phyloP scores from a whole-genome alignment of 768 basidiomycete species.

The Lactarius trivialis region DNA sequence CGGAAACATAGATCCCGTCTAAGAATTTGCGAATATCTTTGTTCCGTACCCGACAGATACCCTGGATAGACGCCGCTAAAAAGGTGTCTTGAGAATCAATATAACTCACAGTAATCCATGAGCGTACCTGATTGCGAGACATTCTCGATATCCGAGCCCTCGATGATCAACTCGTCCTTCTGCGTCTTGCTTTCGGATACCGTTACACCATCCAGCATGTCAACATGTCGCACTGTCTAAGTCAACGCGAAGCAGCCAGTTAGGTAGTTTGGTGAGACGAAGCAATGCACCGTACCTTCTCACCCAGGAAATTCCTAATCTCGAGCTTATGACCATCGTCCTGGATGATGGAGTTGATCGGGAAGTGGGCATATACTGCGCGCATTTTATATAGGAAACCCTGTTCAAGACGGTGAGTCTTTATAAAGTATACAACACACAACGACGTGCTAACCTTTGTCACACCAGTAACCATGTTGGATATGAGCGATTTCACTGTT shows the following conservation, averaged over 20 bases:
- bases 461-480: constrained; percentile 97
- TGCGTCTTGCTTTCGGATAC: constrained; percentile 82
- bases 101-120: not conserved
- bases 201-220: constrained; percentile 85
- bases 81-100: constrained; percentile 12
- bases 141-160: constrained; percentile 94
- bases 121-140: constrained; percentile 89
- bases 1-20: constrained; percentile 89
- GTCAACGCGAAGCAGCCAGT: not conserved
- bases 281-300: constrained; percentile 55
- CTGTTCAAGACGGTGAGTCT: constrained; percentile 34
- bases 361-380: constrained; percentile 99
- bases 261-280: not conserved
- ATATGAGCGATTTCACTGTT: constrained; percentile 90
- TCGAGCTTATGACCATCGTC: constrained; percentile 65
- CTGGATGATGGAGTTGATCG: constrained; percentile 96
- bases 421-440: not conserved
- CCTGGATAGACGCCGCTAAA: constrained; percentile 91
- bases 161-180: constrained; percentile 91
- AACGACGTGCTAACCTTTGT: constrained; percentile 59
- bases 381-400: constrained; percentile 99
- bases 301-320: constrained; percentile 93
- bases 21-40: constrained; percentile 99
- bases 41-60: constrained; percentile 94
- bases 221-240: constrained; percentile 85